Percentiles rank a stretch among this genome's conserved stretches.
Conservation (phyloP, 164 flowering plant species). For the Vitis cinerea region DNA sequence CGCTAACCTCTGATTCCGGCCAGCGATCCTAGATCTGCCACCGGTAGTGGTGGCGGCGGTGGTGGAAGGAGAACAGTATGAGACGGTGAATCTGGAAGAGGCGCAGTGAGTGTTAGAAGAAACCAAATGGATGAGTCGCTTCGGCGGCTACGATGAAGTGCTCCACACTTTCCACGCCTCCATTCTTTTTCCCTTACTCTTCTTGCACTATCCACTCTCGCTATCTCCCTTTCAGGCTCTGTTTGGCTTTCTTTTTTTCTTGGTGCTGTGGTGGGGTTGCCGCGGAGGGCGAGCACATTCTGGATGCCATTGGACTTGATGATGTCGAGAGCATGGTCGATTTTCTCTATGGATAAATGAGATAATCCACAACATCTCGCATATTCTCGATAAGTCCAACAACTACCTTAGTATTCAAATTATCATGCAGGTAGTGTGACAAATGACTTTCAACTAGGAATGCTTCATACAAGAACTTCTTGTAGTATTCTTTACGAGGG, state of each 20-base stretch:
- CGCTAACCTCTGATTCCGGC: slow-evolving; percentile 16
- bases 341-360: no score
- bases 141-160: slow-evolving; percentile 30
- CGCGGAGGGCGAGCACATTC: no score
- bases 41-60: slow-evolving; percentile 24
- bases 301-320: no score
- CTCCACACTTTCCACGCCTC: slow-evolving; percentile 46
- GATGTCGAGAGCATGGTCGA: no score
- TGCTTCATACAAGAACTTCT: no score
- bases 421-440: no score
- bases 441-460: no score
- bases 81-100: background rate
- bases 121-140: slow-evolving; percentile 37
- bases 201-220: background rate
- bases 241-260: slow-evolving; percentile 9
- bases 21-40: slow-evolving; percentile 11
- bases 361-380: no score
- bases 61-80: slow-evolving; percentile 7
- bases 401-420: no score
- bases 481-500: slow-evolving; percentile 44
- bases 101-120: slow-evolving; percentile 13
- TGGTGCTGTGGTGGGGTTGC: background rate
- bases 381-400: no score
- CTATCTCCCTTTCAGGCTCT: background rate
- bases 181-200: slow-evolving; percentile 25